Evolutionary conservation across 768 basidiomycete genomes (phyloP).

Genomic region (Rhodotorula diobovata): DNA sequence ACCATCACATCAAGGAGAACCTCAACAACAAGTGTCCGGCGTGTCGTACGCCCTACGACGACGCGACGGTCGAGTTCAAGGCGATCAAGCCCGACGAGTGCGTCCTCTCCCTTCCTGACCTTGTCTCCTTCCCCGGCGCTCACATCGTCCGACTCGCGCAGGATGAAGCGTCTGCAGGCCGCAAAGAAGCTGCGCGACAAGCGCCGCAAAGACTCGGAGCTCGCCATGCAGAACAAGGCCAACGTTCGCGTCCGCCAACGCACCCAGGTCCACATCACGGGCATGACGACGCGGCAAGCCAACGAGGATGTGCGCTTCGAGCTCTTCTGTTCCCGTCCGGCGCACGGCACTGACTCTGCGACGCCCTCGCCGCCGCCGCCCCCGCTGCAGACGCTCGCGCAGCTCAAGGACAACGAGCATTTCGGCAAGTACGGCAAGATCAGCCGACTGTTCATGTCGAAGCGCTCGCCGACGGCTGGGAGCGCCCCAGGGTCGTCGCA

Average conservation of each 20-base stretch:
- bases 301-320: slow-evolving; percentile 80
- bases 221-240: slow-evolving; percentile 76
- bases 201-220: slow-evolving; percentile 85
- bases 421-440: slow-evolving; percentile 99
- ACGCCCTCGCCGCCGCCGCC: neutral
- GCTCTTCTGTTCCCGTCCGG: neutral
- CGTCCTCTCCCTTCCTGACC: slow-evolving; percentile 47
- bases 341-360: neutral
- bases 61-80: slow-evolving; percentile 90
- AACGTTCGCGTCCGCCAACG: slow-evolving; percentile 96
- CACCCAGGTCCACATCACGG: slow-evolving; percentile 91
- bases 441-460: slow-evolving; percentile 85
- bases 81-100: slow-evolving; percentile 93
- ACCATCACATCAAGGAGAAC: slow-evolving; percentile 96
- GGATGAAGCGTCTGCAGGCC: slow-evolving; percentile 82
- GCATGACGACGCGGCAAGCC: slow-evolving; percentile 85
- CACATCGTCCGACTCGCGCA: slow-evolving; percentile 46
- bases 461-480: slow-evolving; percentile 53
- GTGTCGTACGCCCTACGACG: slow-evolving; percentile 85
- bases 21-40: slow-evolving; percentile 95
- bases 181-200: slow-evolving; percentile 93
- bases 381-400: slow-evolving; percentile 68
- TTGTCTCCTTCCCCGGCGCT: neutral
- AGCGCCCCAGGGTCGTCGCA: slow-evolving; percentile 12
- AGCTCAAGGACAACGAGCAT: slow-evolving; percentile 88